Evolutionary conservation across 2,329 filamentous ascomycete genomes (phyloP).

Genomic region (Neopestalotiopsis rosae): DNA sequence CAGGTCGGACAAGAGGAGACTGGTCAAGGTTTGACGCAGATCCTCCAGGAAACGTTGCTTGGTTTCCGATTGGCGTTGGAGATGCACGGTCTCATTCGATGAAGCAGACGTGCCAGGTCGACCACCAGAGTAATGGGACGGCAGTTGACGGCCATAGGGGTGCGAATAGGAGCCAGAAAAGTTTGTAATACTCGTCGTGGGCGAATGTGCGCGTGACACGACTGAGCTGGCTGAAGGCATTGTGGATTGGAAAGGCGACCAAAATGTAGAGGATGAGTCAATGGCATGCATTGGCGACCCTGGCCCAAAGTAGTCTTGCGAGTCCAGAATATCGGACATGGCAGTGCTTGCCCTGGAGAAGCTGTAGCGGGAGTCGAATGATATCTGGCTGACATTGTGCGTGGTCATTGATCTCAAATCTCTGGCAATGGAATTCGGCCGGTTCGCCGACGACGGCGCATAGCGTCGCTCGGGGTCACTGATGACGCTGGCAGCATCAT

Average conservation of each 20-base stretch:
- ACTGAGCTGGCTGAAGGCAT: conserved; percentile 68
- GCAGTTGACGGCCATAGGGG: conserved; percentile 45
- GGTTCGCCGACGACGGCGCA: conserved; percentile 42
- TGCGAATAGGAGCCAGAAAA: conserved; percentile 56
- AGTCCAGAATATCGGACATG: conserved; percentile 70
- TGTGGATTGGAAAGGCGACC: conserved; percentile 82
- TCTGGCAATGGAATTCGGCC: conserved; percentile 57
- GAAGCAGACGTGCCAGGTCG: conserved; percentile 71
- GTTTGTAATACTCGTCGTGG: conserved; percentile 66
- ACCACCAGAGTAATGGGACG: conserved; percentile 53
- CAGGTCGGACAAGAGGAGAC: conserved; percentile 86
- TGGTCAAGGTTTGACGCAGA: conserved; percentile 79
- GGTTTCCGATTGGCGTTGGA: conserved; percentile 67
- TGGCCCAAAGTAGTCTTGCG: conserved; percentile 72
- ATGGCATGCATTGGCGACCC: conserved; percentile 73
- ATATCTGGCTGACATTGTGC: conserved; percentile 71
- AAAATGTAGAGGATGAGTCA: conserved; percentile 81
- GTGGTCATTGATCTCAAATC: conserved; percentile 64
- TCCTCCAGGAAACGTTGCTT: conserved; percentile 81
- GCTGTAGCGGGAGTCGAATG: conserved; percentile 71
- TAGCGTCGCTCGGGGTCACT: conserved; percentile 61
- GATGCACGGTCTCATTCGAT: conserved; percentile 69
- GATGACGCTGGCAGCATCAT: conserved; percentile 58
- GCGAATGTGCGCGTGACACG: conserved; percentile 64
- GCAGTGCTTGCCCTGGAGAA: conserved; percentile 61